A percentile compares a stretch with the other conserved stretches of the same genome.
Conservation (phyloP, 345 rosid species). For the Lepidium sativum region DNA sequence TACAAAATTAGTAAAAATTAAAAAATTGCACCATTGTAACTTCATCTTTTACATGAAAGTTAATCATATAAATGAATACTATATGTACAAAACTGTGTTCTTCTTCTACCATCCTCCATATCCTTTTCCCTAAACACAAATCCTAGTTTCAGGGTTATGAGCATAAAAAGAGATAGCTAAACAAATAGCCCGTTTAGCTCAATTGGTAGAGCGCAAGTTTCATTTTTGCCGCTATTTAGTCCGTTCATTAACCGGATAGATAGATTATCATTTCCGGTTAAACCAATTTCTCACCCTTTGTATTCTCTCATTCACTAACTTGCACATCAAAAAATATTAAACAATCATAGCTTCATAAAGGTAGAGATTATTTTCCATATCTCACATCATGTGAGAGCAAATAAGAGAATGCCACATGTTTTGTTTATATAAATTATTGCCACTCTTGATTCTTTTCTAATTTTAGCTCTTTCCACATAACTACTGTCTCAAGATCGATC, state of each 20-base stretch:
- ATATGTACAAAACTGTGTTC: too few relatives aligned
- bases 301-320: constrained; percentile 10
- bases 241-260: not conserved
- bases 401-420: not conserved
- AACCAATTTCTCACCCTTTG: not conserved
- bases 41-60: too few relatives aligned
- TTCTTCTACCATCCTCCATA: too few relatives aligned
- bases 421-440: not conserved
- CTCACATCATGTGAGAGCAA: not conserved
- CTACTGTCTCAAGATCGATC: constrained; percentile 11
- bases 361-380: too few relatives aligned
- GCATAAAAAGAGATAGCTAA: too few relatives aligned
- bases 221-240: too few relatives aligned
- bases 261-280: not conserved
- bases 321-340: constrained; percentile 3
- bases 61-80: too few relatives aligned
- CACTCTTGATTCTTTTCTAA: not conserved
- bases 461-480: constrained; percentile 12
- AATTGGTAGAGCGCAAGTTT: too few relatives aligned
- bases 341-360: not conserved
- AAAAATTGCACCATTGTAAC: too few relatives aligned
- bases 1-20: too few relatives aligned
- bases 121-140: too few relatives aligned
- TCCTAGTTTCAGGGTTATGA: not conserved
- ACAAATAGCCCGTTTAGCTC: too few relatives aligned